Percentiles rank a stretch among this genome's conserved stretches.
Conservation (phyloP, 148 eudicot genomes). For the Suaeda aralocaspica region DNA sequence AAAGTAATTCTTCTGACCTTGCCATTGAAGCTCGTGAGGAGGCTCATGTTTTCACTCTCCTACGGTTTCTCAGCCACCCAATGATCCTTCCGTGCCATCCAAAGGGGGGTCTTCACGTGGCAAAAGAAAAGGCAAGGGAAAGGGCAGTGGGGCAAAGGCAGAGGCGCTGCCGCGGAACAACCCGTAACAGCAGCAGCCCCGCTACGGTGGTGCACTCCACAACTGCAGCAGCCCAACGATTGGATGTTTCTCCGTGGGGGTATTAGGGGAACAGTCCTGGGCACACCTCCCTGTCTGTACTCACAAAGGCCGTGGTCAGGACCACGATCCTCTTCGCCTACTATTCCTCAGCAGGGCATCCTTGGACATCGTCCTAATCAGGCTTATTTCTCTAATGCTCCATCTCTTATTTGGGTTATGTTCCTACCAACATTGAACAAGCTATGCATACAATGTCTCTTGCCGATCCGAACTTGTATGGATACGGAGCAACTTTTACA, state of each 20-base stretch:
- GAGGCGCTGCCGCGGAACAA: too few species aligned
- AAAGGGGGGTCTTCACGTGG: too few species aligned
- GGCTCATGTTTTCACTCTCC: too few species aligned
- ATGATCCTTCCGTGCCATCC: too few species aligned
- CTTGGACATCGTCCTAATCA: not conserved
- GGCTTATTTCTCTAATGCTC: not conserved
- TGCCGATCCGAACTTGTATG: not conserved
- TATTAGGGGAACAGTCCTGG: not conserved
- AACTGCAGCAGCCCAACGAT: too few species aligned
- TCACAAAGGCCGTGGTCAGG: not conserved
- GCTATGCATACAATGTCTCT: not conserved
- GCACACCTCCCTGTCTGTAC: not conserved
- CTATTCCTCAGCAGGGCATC: not conserved
- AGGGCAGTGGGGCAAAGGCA: too few species aligned
- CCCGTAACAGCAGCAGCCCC: too few species aligned
- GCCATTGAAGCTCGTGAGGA: too few species aligned
- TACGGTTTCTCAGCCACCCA: too few species aligned
- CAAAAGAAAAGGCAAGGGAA: too few species aligned
- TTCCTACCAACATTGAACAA: constrained; percentile 2
- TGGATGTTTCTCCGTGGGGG: not conserved
- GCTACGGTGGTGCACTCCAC: too few species aligned
- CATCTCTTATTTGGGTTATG: not conserved
- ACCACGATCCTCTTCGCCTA: not conserved
- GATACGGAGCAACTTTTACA: not conserved
- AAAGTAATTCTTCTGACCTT: too few species aligned